Evolutionary conservation across 2,329 filamentous ascomycete genomes (phyloP).

Genomic region (Microdochium trichocladiopsis): DNA sequence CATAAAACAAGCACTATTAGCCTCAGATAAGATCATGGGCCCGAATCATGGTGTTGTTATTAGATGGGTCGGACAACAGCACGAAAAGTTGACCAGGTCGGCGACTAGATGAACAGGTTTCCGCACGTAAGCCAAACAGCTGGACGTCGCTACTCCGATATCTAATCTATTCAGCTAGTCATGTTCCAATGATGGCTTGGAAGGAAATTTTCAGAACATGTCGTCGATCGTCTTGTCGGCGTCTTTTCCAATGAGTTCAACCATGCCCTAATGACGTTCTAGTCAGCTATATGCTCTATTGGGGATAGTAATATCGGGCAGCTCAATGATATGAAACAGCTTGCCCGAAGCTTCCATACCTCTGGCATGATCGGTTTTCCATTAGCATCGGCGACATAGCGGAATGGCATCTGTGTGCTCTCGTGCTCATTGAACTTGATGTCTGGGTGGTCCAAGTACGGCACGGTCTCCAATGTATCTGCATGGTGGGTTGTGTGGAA

Average conservation of each 20-base stretch:
- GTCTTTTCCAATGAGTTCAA: constrained; percentile 87
- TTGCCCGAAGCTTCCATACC: constrained; percentile 40
- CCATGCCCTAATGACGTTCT: constrained; percentile 64
- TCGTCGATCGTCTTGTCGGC: constrained; percentile 88
- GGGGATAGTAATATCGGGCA: no score
- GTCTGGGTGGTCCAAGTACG: constrained; percentile 83
- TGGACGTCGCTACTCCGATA: no score
- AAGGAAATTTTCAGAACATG: constrained; percentile 57
- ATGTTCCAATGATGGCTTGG: no score
- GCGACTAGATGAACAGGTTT: no score
- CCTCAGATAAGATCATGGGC: no score
- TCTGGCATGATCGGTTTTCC: constrained; percentile 86
- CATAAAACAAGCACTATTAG: no score
- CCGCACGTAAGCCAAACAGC: no score
- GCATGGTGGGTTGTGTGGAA: constrained; percentile 4
- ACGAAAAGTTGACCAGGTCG: no score
- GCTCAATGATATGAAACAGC: neutral
- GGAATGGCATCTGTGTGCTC: constrained; percentile 95
- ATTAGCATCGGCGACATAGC: constrained; percentile 73
- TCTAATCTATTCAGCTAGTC: no score
- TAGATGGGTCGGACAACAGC: no score
- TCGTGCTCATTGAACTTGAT: constrained; percentile 86
- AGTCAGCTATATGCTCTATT: no score
- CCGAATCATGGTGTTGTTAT: no score
- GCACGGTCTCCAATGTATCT: constrained; percentile 74